These are phyloP conservation scores for Flaveria bidentis DNA, from an alignment of 129 eudicot species.

Conservation along the genomic window DNA sequence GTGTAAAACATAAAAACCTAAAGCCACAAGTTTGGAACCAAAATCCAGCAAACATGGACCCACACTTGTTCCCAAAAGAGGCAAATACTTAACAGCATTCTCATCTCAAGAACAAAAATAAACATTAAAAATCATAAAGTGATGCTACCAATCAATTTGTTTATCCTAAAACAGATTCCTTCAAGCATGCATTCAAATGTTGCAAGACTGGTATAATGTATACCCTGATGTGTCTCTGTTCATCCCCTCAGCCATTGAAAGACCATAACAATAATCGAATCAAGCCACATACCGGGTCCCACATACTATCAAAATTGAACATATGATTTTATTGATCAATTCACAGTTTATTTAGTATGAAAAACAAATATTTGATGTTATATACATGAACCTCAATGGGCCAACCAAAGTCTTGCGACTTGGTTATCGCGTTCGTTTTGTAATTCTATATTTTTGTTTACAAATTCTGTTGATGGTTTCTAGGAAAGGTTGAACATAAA, in stretches of 20 bases:
- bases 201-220: background rate
- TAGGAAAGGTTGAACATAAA: slow-evolving; percentile 45
- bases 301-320: background rate
- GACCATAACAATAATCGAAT: background rate
- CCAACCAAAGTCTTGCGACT: slow-evolving; percentile 33
- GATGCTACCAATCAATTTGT: slow-evolving; percentile 15
- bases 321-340: slow-evolving; percentile 25
- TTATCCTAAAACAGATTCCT: slow-evolving; percentile 8
- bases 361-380: slow-evolving; percentile 23
- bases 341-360: background rate
- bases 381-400: slow-evolving; percentile 34
- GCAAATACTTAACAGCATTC: slow-evolving; percentile 20
- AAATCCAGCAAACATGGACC: slow-evolving; percentile 31
- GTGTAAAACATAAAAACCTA: slow-evolving; percentile 21
- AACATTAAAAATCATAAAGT: background rate
- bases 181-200: background rate
- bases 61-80: slow-evolving; percentile 27
- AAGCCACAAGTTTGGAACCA: slow-evolving; percentile 33
- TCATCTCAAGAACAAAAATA: background rate
- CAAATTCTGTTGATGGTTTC: slow-evolving; percentile 18
- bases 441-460: slow-evolving; percentile 23
- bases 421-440: slow-evolving; percentile 11
- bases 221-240: background rate
- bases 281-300: background rate
- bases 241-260: background rate